Conservation (phyloP, 345 rosid genomes). For the Brassica incana region DNA sequence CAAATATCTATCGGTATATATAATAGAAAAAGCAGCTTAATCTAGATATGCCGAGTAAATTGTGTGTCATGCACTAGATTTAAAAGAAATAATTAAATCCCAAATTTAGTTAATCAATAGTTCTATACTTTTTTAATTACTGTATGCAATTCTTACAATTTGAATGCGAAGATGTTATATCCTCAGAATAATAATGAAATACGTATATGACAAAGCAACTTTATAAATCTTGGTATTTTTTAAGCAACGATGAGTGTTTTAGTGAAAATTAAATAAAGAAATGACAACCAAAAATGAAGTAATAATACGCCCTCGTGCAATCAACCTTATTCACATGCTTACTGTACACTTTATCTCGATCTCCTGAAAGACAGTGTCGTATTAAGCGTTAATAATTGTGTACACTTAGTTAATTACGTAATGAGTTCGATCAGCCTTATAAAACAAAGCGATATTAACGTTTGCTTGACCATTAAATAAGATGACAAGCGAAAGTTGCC, state of each 20-base stretch:
- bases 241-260: constrained; percentile 18
- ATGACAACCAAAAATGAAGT: constrained; percentile 42
- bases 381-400: constrained; percentile 27
- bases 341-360: constrained; percentile 39
- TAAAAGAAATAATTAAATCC: background rate
- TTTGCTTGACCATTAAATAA: constrained; percentile 27
- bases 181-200: background rate
- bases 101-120: background rate
- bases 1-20: background rate
- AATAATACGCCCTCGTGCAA: constrained; percentile 45
- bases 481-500: constrained; percentile 24
- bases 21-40: background rate
- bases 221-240: background rate
- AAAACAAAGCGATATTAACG: constrained; percentile 33
- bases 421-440: constrained; percentile 24
- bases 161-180: background rate
- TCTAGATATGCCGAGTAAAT: background rate
- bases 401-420: constrained; percentile 11
- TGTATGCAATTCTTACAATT: background rate
- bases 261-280: constrained; percentile 10
- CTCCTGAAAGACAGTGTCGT: constrained; percentile 44
- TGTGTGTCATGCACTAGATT: background rate
- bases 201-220: constrained; percentile 17
- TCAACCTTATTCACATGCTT: constrained; percentile 41
- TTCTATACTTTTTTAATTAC: background rate